A percentile compares a stretch with the other conserved stretches of the same genome.
Evolutionary conservation across 305 asterid species (phyloP).

Genomic region (Andrographis paniculata): DNA sequence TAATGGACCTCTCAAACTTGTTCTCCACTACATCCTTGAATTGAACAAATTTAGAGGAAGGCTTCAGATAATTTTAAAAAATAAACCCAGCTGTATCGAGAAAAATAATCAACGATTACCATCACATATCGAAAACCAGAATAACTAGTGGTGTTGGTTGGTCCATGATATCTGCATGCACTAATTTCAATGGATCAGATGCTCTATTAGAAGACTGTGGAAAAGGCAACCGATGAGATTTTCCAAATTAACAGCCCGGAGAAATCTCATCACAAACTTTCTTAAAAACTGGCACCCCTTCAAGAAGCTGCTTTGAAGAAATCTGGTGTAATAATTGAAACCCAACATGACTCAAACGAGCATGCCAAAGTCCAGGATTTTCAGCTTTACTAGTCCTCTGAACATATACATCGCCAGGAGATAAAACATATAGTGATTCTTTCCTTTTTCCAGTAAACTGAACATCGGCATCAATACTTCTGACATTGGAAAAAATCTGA

Average conservation of each 20-base stretch:
- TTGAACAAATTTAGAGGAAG: constrained; percentile 4
- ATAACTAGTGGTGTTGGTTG: constrained; percentile 10
- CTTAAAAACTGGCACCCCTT: constrained; percentile 1
- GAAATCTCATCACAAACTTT: constrained; percentile 5
- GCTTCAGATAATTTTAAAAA: constrained; percentile 9
- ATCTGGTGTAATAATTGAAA: constrained; percentile 12
- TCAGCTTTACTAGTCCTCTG: constrained; percentile 8
- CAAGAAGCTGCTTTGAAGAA: constrained; percentile 4
- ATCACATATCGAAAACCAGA: constrained; percentile 4
- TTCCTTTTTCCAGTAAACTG: constrained; percentile 7
- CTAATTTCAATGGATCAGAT: neutral
- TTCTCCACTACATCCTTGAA: constrained; percentile 7
- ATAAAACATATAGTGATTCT: constrained; percentile 8
- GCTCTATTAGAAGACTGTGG: neutral
- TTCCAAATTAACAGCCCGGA: constrained; percentile 11
- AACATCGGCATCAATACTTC: constrained; percentile 1
- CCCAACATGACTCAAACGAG: constrained; percentile 15
- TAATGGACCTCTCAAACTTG: neutral
- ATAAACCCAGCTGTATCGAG: constrained; percentile 4
- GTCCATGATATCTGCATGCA: constrained; percentile 14
- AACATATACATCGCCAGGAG: constrained; percentile 12
- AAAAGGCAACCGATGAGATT: constrained; percentile 9
- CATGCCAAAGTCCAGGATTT: constrained; percentile 15
- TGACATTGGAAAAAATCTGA: neutral
- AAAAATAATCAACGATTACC: constrained; percentile 16